These are phyloP conservation scores for Microdochium bolleyi DNA, from an alignment of 2,329 filamentous ascomycete genomes.

Conservation along the genomic window DNA sequence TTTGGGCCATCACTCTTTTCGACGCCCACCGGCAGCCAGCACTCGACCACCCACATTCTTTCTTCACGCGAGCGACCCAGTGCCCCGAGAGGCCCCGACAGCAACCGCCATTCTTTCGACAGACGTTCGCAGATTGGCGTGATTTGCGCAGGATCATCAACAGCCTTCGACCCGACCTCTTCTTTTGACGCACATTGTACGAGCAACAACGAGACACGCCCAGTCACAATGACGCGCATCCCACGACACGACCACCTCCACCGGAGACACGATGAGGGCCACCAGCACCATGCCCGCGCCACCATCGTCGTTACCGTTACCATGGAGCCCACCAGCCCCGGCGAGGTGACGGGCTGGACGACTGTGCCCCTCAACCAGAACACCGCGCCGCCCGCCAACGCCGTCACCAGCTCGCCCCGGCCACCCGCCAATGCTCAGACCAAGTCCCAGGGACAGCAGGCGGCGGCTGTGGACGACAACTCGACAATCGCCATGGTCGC, in stretches of 20 bases:
- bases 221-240: conserved; percentile 7
- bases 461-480: neutral
- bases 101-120: neutral
- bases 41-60: neutral
- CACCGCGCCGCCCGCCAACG: no score
- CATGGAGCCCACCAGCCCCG: neutral
- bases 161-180: neutral
- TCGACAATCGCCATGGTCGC: neutral
- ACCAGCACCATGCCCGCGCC: neutral
- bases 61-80: neutral
- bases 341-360: neutral
- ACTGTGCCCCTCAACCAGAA: neutral
- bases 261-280: conserved; percentile 11
- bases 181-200: neutral
- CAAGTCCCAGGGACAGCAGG: neutral
- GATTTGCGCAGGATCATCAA: neutral
- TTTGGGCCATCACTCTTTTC: neutral
- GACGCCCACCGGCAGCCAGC: neutral
- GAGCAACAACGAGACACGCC: conserved; percentile 10
- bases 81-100: neutral
- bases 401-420: neutral
- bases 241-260: conserved; percentile 15
- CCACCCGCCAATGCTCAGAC: neutral
- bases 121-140: neutral
- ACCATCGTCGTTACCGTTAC: neutral